phyloP scores from a whole-genome alignment of 202 grass and related monocot genomes.

The Panicum hallii region DNA sequence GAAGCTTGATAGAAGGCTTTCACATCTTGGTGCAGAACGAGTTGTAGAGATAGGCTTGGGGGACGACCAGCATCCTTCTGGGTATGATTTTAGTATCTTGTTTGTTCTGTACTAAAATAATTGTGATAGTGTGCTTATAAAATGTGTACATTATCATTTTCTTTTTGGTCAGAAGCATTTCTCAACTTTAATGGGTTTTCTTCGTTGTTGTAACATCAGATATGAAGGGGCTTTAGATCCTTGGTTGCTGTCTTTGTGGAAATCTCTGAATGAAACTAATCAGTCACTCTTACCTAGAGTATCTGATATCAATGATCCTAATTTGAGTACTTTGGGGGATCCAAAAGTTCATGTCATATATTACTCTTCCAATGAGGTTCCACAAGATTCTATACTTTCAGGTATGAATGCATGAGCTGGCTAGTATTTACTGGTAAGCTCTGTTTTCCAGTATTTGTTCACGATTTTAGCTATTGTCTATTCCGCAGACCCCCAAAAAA shows the following conservation, averaged over 20 bases:
- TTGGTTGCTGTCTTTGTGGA: conserved; percentile 89
- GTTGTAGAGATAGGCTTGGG: conserved; percentile 85
- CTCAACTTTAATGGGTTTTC: background rate
- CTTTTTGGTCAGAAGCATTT: background rate
- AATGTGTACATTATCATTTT: background rate
- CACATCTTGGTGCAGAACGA: conserved; percentile 69
- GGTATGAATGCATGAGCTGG: conserved; percentile 48
- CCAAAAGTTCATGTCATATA: conserved; percentile 72
- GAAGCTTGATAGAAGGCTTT: conserved; percentile 86
- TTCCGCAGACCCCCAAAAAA: conserved; percentile 63
- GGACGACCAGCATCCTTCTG: conserved; percentile 91
- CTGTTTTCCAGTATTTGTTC: conserved; percentile 28
- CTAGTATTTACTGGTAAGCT: conserved; percentile 20
- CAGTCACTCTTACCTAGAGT: conserved; percentile 66
- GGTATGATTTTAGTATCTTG: conserved; percentile 60
- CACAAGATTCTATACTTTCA: conserved; percentile 52
- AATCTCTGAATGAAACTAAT: conserved; percentile 65
- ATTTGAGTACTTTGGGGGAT: conserved; percentile 66
- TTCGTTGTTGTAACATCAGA: conserved; percentile 51
- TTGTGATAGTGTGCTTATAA: background rate
- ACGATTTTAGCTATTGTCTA: conserved; percentile 32
- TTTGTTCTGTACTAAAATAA: conserved; percentile 8
- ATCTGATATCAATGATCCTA: conserved; percentile 77
- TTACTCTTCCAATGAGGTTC: conserved; percentile 51
- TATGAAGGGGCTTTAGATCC: conserved; percentile 89